Evolutionary conservation across 2,329 filamentous ascomycete species (phyloP).

Genomic region (Reticulascus tulasneorum): DNA sequence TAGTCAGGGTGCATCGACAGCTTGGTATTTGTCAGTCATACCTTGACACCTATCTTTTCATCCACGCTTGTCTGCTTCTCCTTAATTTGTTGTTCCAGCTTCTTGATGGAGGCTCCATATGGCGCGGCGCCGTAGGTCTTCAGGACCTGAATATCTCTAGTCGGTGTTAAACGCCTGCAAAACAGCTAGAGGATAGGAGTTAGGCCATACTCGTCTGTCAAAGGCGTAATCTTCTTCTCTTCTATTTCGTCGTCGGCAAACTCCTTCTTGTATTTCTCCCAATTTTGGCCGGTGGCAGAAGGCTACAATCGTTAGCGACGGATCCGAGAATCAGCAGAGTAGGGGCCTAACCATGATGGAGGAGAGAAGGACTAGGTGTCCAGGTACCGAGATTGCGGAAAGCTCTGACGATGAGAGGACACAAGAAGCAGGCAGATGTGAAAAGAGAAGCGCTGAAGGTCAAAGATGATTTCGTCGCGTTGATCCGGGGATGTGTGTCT

Average conservation of each 20-base stretch:
- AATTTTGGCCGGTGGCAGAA: constrained; percentile 87
- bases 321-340: constrained; percentile 1
- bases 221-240: constrained; percentile 98
- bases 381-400: constrained; percentile 7
- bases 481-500: constrained; percentile 1
- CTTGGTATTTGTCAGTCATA: constrained; percentile 29
- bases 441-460: too few relatives aligned
- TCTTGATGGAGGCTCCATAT: constrained; percentile 90
- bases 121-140: constrained; percentile 98
- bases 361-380: constrained; percentile 23
- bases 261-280: constrained; percentile 99
- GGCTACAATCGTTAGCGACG: constrained; percentile 58
- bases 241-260: constrained; percentile 95
- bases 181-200: constrained; percentile 19
- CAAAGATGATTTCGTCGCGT: too few relatives aligned
- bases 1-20: constrained; percentile 5
- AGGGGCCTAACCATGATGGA: constrained; percentile 37
- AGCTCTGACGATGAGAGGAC: too few relatives aligned
- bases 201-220: constrained; percentile 83
- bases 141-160: constrained; percentile 95
- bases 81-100: constrained; percentile 98
- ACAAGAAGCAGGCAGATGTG: too few relatives aligned
- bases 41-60: constrained; percentile 92
- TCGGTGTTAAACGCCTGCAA: constrained; percentile 16
- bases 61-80: constrained; percentile 98